Percentiles rank a stretch among this genome's conserved stretches.
Conservation (phyloP, 306 rosid species). For the Senna siamea region DNA sequence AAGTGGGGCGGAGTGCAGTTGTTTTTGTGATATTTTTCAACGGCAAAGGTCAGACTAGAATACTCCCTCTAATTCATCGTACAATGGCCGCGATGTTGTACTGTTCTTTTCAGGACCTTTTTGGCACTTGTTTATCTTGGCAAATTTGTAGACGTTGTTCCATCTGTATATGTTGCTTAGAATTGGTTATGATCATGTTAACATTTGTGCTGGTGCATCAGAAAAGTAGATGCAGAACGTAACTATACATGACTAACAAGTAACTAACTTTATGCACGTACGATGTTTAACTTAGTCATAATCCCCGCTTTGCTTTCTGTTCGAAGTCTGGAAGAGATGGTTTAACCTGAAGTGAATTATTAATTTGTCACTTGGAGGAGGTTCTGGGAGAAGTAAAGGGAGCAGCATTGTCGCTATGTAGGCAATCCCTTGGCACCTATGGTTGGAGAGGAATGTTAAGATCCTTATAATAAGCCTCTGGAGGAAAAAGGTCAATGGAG, state of each 20-base stretch:
- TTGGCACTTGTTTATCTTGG: slow-evolving; percentile 11
- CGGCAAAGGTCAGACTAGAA: slow-evolving; percentile 6
- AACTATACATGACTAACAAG: background rate
- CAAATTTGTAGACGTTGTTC: slow-evolving; percentile 20
- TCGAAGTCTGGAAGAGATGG: no score
- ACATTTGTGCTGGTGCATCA: slow-evolving; percentile 4
- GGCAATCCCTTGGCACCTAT: no score
- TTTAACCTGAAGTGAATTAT: no score
- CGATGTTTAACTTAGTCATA: no score
- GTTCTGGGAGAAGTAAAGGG: no score
- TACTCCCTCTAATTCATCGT: slow-evolving; percentile 4
- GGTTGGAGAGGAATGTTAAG: no score
- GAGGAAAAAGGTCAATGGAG: no score
- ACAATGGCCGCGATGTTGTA: slow-evolving; percentile 16
- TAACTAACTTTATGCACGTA: background rate
- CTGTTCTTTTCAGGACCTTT: slow-evolving; percentile 15
- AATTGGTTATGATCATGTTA: slow-evolving; percentile 5
- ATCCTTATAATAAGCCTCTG: no score
- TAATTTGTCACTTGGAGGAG: no score
- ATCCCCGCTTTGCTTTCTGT: no score
- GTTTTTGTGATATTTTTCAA: background rate
- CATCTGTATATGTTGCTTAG: slow-evolving; percentile 22
- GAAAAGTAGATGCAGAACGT: background rate
- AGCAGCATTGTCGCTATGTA: no score
- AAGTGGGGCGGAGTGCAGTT: slow-evolving; percentile 9